Percentiles rank a stretch among this genome's conserved stretches.
phyloP scores from a whole-genome alignment of 1,284 basidiomycete genomes.

The Moesziomyces globuligerus region DNA sequence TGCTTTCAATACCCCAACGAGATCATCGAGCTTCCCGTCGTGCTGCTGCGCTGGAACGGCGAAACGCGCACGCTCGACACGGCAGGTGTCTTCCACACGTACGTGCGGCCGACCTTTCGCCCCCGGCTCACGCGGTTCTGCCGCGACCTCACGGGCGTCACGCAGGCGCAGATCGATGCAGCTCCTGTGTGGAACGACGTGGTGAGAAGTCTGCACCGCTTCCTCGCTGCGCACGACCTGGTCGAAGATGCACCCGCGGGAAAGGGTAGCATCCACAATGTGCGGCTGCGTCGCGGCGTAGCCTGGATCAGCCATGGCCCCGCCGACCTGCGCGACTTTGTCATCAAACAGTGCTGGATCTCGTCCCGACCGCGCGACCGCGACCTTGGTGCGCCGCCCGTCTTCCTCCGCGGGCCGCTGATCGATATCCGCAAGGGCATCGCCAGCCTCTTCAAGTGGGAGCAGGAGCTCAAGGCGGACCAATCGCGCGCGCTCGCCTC shows the following conservation, averaged over 20 bases:
- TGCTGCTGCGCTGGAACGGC: conserved; percentile 79
- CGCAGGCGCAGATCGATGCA: conserved; percentile 85
- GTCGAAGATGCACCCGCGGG: conserved; percentile 52
- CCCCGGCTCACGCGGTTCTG: conserved; percentile 86
- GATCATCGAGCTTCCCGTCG: conserved; percentile 85
- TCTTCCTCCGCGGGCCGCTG: conserved; percentile 52
- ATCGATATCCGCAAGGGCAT: conserved; percentile 67
- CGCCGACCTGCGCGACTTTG: conserved; percentile 81
- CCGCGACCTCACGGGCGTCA: conserved; percentile 86
- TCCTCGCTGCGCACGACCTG: conserved; percentile 72
- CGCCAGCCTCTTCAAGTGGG: conserved; percentile 36
- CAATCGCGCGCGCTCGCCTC: conserved; percentile 3
- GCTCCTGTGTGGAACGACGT: conserved; percentile 82
- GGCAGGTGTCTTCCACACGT: conserved; percentile 83
- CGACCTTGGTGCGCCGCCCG: conserved; percentile 34
- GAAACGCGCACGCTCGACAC: conserved; percentile 71
- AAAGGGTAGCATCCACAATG: conserved; percentile 19
- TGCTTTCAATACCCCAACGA: conserved; percentile 82
- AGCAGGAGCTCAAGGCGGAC: conserved; percentile 32
- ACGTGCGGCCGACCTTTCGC: conserved; percentile 86
- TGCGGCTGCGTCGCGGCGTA: conserved; percentile 36
- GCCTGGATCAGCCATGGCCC: conserved; percentile 71
- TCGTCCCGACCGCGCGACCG: conserved; percentile 59
- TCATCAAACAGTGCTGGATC: conserved; percentile 80
- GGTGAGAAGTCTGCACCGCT: conserved; percentile 74